Conservation (phyloP, 352 stramenopile species). For the Globisporangium irregulare region DNA sequence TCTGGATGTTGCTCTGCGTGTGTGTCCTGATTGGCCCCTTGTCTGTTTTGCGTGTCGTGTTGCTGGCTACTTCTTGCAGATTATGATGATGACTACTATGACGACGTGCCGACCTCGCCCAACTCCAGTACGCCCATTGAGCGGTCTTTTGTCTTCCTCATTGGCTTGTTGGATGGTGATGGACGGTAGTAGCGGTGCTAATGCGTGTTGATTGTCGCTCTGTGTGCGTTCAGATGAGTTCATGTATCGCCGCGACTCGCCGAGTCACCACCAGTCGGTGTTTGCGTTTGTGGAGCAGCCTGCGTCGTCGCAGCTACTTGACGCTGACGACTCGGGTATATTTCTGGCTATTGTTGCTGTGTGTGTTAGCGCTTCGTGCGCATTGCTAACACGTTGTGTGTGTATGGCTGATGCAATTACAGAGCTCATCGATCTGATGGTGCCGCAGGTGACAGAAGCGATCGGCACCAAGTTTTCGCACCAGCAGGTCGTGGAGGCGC, state of each 20-base stretch:
- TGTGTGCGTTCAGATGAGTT: conserved; percentile 53
- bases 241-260: conserved; percentile 81
- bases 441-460: conserved; percentile 55
- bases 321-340: conserved; percentile 37
- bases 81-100: conserved; percentile 74
- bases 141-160: neutral
- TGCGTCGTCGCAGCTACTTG: neutral
- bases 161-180: neutral
- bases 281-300: conserved; percentile 78
- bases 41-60: neutral
- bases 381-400: neutral
- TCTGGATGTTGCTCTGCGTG: neutral
- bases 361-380: conserved; percentile 12
- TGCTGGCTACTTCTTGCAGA: conserved; percentile 27
- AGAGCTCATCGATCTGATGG: conserved; percentile 56
- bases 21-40: neutral
- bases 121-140: conserved; percentile 44
- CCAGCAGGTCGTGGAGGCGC: conserved; percentile 60
- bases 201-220: neutral
- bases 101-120: conserved; percentile 57
- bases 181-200: neutral
- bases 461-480: conserved; percentile 53
- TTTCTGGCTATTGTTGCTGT: neutral
- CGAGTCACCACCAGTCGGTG: conserved; percentile 67
- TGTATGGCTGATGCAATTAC: neutral